These are phyloP conservation scores for Daldinia sp. DNA, from an alignment of 2,329 filamentous ascomycete species.

Conservation along the genomic window DNA sequence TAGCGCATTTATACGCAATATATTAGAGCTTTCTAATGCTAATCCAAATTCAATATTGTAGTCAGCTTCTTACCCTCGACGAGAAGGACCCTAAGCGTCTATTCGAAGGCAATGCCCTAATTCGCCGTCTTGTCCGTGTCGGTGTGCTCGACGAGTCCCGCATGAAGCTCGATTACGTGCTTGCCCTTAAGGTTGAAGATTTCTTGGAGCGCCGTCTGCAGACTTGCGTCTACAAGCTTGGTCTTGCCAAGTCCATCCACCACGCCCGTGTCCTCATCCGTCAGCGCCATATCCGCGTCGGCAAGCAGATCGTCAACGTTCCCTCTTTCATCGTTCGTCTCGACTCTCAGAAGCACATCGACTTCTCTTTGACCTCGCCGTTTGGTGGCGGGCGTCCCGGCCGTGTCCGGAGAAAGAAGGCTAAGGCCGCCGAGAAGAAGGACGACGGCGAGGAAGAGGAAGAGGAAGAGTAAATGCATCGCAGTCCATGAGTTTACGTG, in stretches of 20 bases:
- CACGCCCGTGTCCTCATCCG: constrained; percentile 99
- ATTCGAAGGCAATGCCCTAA: constrained; percentile 99
- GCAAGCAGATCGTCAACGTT: constrained; percentile 99
- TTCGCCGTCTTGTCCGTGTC: constrained; percentile 99
- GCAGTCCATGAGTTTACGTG: constrained; percentile 48
- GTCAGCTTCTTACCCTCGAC: constrained; percentile 99
- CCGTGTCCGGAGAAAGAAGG: constrained; percentile 99
- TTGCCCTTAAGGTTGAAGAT: constrained; percentile 99
- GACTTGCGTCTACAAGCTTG: constrained; percentile 99
- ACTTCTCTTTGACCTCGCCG: constrained; percentile 97
- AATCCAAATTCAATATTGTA: constrained; percentile 55
- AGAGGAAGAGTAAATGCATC: constrained; percentile 75
- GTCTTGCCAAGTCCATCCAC: constrained; percentile 99
- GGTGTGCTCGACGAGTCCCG: constrained; percentile 99
- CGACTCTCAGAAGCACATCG: constrained; percentile 99
- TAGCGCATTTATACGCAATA: neutral
- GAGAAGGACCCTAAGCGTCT: constrained; percentile 99
- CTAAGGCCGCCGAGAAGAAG: constrained; percentile 90
- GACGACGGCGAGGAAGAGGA: constrained; percentile 86
- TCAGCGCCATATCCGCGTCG: constrained; percentile 99
- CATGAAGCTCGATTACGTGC: constrained; percentile 99
- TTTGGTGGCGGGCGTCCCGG: constrained; percentile 97
- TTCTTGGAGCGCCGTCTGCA: constrained; percentile 99
- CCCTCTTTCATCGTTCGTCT: constrained; percentile 99
- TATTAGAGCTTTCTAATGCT: constrained; percentile 7